Percentiles rank a stretch among this genome's conserved stretches.
These are phyloP conservation scores for Arachnomyces sp. DNA, from an alignment of 2,329 filamentous ascomycete species.

Conservation along the genomic window DNA sequence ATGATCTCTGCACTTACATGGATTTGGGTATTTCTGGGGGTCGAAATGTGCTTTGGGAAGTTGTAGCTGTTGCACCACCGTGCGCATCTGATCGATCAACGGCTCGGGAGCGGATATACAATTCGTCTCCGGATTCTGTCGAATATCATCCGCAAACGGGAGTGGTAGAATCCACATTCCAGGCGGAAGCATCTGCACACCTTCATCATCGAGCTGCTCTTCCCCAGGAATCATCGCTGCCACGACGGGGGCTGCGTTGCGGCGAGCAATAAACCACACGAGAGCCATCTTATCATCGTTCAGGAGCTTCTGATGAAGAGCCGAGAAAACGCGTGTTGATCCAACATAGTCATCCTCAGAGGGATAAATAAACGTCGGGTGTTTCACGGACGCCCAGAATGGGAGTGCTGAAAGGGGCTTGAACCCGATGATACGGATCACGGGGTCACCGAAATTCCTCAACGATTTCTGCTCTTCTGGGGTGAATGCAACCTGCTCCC, in stretches of 20 bases:
- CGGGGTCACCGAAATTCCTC: conserved; percentile 69
- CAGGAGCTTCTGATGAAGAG: conserved; percentile 78
- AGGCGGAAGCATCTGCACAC: conserved; percentile 63
- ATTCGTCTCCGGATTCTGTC: conserved; percentile 59
- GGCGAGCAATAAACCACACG: conserved; percentile 79
- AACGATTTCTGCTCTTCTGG: conserved; percentile 73
- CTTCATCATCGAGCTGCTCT: conserved; percentile 56
- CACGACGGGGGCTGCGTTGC: conserved; percentile 69
- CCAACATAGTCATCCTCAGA: conserved; percentile 84
- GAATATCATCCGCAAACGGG: conserved; percentile 81
- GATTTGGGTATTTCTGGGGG: conserved; percentile 82
- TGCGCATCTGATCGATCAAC: conserved; percentile 73
- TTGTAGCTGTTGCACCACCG: conserved; percentile 75
- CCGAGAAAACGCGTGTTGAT: conserved; percentile 85
- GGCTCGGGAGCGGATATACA: conserved; percentile 55
- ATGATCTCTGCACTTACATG: conserved; percentile 33
- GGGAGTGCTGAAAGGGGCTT: conserved; percentile 69
- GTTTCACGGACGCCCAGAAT: conserved; percentile 76
- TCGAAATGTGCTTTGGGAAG: conserved; percentile 80
- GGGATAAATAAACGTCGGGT: conserved; percentile 87
- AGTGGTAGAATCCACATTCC: conserved; percentile 84
- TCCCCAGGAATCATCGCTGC: conserved; percentile 73
- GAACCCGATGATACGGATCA: conserved; percentile 88
- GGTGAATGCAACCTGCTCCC: conserved; percentile 77
- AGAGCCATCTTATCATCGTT: conserved; percentile 72